Base-by-base conservation (phyloP, 2,329 filamentous ascomycete species). In the Monosporascus sp. region DNA sequence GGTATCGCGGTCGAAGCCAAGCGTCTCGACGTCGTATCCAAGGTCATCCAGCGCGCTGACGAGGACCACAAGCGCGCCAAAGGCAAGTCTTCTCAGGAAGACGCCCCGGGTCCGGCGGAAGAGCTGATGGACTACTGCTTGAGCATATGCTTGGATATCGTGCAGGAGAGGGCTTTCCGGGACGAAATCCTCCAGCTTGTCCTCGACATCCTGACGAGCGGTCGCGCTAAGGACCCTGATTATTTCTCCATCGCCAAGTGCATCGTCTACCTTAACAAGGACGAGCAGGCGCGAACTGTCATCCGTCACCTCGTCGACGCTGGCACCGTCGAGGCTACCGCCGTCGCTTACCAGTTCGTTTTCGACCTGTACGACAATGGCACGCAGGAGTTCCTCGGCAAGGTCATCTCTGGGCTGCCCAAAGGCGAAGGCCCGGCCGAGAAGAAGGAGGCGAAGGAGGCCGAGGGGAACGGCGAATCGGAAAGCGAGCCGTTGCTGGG, bases 341-440 rank as follows among this genome's bases (percentile, higher is more conserved):
- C 92, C 20, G 87, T 90, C 48, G 94, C 94, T 18, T 99, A 97
- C 70, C 94, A 99, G 69, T 96, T 99, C 53, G 94, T 93, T 1
- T 99, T 99, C 65, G 94, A 99, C 65, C 80, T 99, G 6, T 97
- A 97, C 71, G 94, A 99, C 73, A 99, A 99, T 66, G 94, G 94
- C 61, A 97, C 94, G 0, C 94, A 99, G 65, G 94, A 97, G 68
- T 99, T 99, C 64, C 73, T 99, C 24, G 85, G 86, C 60, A 97
- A 94, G 72, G 89, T 99, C 45, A 86, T 93, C 65, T 84, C 89
- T 54, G 85, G 89, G 46, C 76, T 97, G 35, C 89, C 91, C 0
- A 77, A 80, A 18, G 71, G 73, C 11, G 74, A 80, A 51, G 64
- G 65, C 50, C 62, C 52, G 47, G 55, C 60, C 56, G 64, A 71